These are phyloP conservation scores for Diaporthe batatas DNA, from an alignment of 2,329 filamentous ascomycete species.

Conservation along the genomic window DNA sequence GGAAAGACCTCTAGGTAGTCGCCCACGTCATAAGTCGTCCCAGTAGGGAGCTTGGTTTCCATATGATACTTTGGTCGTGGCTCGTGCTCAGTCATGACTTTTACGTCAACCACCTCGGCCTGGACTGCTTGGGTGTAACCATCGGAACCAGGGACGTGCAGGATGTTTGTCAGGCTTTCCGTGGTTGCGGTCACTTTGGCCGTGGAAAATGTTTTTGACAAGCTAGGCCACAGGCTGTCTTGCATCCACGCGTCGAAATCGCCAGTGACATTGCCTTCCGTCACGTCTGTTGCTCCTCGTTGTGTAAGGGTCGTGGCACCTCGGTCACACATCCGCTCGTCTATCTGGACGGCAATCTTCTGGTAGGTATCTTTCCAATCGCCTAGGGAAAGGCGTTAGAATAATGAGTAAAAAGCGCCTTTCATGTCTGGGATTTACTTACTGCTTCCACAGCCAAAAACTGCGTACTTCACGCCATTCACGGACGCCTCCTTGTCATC, in stretches of 20 bases:
- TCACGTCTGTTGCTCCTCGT: conserved; percentile 61
- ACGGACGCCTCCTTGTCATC: conserved; percentile 53
- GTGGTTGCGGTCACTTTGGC: not conserved
- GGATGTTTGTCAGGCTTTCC: not conserved
- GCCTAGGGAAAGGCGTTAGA: not conserved
- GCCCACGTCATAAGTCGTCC: conserved; percentile 1
- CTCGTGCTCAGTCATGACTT: conserved; percentile 6
- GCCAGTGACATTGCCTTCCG: conserved; percentile 61
- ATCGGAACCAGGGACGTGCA: not conserved
- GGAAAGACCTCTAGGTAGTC: conserved; percentile 24
- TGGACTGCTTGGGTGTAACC: not conserved
- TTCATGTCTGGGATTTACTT: not conserved
- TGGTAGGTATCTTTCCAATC: conserved; percentile 63
- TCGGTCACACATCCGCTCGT: conserved; percentile 56
- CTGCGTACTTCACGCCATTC: conserved; percentile 62
- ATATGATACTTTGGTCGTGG: conserved; percentile 30
- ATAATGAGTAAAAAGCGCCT: no score
- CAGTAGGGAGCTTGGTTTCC: conserved; percentile 15
- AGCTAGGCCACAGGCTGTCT: conserved; percentile 8
- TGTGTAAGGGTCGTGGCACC: conserved; percentile 60
- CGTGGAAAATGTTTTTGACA: not conserved
- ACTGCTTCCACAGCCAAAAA: conserved; percentile 66
- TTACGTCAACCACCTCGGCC: not conserved
- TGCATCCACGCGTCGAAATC: conserved; percentile 62
- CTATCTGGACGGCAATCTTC: conserved; percentile 61